Percentiles rank a stretch among this genome's conserved stretches.
phyloP scores from a whole-genome alignment of 2,329 filamentous ascomycete species.

The Penicillium sp. region DNA sequence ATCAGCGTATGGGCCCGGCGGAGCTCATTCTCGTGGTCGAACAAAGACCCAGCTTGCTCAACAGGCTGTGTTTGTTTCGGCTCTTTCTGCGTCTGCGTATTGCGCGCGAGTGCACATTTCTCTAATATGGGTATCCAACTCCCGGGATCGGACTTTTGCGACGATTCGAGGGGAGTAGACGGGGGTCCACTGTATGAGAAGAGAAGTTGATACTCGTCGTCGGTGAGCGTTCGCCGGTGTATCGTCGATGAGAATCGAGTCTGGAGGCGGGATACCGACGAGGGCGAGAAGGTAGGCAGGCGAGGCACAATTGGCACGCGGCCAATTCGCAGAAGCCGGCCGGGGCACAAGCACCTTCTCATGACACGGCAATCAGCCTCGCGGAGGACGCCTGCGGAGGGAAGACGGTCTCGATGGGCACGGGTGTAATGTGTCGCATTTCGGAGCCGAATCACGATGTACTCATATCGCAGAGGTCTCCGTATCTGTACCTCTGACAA shows the following conservation, averaged over 20 bases:
- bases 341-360: slow-evolving; percentile 42
- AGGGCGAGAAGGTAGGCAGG: slow-evolving; percentile 13
- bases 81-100: not conserved
- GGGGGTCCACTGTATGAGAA: slow-evolving; percentile 18
- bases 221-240: slow-evolving; percentile 12
- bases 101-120: slow-evolving; percentile 28
- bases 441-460: slow-evolving; percentile 23
- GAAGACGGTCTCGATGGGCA: slow-evolving; percentile 32
- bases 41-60: slow-evolving; percentile 9
- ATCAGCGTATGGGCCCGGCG: slow-evolving; percentile 34
- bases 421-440: slow-evolving; percentile 27
- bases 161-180: slow-evolving; percentile 13
- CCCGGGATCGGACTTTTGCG: slow-evolving; percentile 26
- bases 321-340: slow-evolving; percentile 38
- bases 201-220: slow-evolving; percentile 23
- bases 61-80: not conserved
- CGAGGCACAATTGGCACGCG: slow-evolving; percentile 25
- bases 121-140: slow-evolving; percentile 41
- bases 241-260: slow-evolving; percentile 9
- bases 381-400: slow-evolving; percentile 27
- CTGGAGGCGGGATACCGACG: slow-evolving; percentile 9
- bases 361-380: slow-evolving; percentile 42
- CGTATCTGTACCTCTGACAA: not conserved
- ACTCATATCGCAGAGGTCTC: slow-evolving; percentile 10
- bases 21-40: slow-evolving; percentile 21